These are phyloP conservation scores for Arthrobotrys iridis DNA, from an alignment of 2,329 filamentous ascomycete species.

Conservation along the genomic window DNA sequence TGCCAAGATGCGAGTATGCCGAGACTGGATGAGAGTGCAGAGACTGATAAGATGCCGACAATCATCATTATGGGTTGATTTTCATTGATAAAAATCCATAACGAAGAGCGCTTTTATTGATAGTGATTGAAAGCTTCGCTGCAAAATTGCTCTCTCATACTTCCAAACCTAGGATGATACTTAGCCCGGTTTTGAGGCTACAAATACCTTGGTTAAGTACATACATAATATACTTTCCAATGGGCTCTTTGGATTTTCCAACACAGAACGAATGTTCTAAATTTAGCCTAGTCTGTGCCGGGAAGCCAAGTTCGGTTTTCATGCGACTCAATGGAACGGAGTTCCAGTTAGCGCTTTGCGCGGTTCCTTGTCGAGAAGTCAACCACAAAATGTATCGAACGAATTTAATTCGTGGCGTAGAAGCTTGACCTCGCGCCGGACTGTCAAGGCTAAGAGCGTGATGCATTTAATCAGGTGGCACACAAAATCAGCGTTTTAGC, in stretches of 20 bases:
- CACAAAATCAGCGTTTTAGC: background rate
- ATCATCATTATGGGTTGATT: too few relatives aligned
- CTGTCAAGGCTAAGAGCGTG: background rate
- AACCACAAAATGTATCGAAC: background rate
- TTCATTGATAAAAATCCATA: too few relatives aligned
- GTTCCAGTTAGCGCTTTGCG: constrained; percentile 11
- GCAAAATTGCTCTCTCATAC: too few relatives aligned
- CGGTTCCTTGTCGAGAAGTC: background rate
- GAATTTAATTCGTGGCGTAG: background rate
- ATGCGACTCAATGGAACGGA: background rate
- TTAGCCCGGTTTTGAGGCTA: too few relatives aligned
- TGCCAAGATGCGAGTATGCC: too few relatives aligned
- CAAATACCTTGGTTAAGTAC: too few relatives aligned
- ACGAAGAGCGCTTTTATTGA: too few relatives aligned
- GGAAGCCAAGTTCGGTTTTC: constrained; percentile 1
- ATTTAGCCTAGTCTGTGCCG: constrained; percentile 14
- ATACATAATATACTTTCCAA: too few relatives aligned
- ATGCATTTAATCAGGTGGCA: background rate
- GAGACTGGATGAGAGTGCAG: too few relatives aligned
- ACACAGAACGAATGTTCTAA: background rate
- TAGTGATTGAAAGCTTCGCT: too few relatives aligned
- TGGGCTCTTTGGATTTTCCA: background rate
- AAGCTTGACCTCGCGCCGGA: background rate
- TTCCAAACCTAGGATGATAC: too few relatives aligned
- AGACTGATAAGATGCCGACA: too few relatives aligned